Evolutionary conservation across 2,329 filamentous ascomycete species (phyloP).

Genomic region (Karstenula rhodostoma): DNA sequence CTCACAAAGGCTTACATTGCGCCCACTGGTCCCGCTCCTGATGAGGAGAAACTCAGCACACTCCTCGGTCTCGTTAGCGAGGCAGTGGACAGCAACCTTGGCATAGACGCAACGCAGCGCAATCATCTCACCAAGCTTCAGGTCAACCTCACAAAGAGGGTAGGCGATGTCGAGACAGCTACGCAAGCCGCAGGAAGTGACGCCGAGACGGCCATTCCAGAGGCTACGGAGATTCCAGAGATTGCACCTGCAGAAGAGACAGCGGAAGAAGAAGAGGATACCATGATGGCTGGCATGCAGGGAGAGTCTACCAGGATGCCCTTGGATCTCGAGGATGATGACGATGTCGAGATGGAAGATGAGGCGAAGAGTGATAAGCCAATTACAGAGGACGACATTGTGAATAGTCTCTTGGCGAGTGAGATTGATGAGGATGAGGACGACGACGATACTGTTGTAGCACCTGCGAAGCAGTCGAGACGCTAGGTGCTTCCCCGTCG

Average conservation of each 20-base stretch:
- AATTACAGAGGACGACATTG: constrained; percentile 45
- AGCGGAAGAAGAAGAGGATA: constrained; percentile 40
- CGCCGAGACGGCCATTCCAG: constrained; percentile 16
- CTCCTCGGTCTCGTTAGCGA: constrained; percentile 57
- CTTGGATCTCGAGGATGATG: constrained; percentile 32
- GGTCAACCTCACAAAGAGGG: constrained; percentile 60
- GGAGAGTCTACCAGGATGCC: constrained; percentile 47
- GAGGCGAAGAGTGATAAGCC: constrained; percentile 20
- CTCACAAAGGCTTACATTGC: constrained; percentile 84
- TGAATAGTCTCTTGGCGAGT: constrained; percentile 43
- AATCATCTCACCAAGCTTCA: constrained; percentile 65
- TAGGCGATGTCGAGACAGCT: constrained; percentile 47
- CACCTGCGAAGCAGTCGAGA: not conserved
- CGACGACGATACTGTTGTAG: constrained; percentile 2
- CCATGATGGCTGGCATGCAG: constrained; percentile 44
- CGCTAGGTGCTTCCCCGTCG: not conserved
- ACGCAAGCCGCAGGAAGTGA: constrained; percentile 22
- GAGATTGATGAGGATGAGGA: constrained; percentile 25
- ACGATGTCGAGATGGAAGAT: constrained; percentile 33
- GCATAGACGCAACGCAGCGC: constrained; percentile 60
- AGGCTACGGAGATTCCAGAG: constrained; percentile 27
- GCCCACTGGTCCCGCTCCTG: constrained; percentile 53
- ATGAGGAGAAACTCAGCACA: constrained; percentile 35
- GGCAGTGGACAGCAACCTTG: constrained; percentile 58
- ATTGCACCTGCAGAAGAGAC: constrained; percentile 24